Evolutionary conservation across 257 asterid species (phyloP), one percentile per base, ranked within the genome.

Genomic region (Misopates orontium): DNA sequence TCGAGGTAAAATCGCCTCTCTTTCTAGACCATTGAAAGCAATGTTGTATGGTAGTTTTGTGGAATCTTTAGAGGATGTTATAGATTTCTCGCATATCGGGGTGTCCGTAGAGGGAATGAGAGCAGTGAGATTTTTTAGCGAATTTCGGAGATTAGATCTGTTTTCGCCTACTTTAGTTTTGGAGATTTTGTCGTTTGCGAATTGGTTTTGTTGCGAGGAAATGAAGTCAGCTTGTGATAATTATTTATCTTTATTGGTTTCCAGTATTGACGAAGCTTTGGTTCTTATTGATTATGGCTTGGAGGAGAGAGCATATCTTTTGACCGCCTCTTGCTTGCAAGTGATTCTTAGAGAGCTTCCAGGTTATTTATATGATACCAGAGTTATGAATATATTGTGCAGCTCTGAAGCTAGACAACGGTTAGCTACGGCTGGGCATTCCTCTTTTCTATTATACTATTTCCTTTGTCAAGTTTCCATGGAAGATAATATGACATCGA

Each of bases 311-410:
- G 91, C 96, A 16, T 77, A 88, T 85, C 87, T 94, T 28, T 70
- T 94, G 22, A 91, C 91, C 54, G 96, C 96, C 17, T 91, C 99
- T 58, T 94, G 99, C 79, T 69, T 94, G 84, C 99, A 86, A 75
- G 93, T 94, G 10, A 79, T 88, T 71, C 76, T 94, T 57, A 85
- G 99, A 79, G 99, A 88, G 67, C 88, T 91, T 8, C 97, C 97
- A 0, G 66, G 70, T 67, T 86, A 86, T 20, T 73, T 94, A 73
- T 89, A 83, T 45, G 79, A 73, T 60, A 83, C 87, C 8, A 78
- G 79, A 8, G 90, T 88, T 39, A 70, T 73, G 67, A 84, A 60
- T 53, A 63, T 86, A 56, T 88, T 94, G 42, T 82, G 93, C 69
- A 85, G 77, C 69, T 64, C 88, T 13, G 97, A 88, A 59, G 95